Evolutionary conservation across 2,329 filamentous ascomycete genomes (phyloP).

Genomic region (Ophiostoma ips): DNA sequence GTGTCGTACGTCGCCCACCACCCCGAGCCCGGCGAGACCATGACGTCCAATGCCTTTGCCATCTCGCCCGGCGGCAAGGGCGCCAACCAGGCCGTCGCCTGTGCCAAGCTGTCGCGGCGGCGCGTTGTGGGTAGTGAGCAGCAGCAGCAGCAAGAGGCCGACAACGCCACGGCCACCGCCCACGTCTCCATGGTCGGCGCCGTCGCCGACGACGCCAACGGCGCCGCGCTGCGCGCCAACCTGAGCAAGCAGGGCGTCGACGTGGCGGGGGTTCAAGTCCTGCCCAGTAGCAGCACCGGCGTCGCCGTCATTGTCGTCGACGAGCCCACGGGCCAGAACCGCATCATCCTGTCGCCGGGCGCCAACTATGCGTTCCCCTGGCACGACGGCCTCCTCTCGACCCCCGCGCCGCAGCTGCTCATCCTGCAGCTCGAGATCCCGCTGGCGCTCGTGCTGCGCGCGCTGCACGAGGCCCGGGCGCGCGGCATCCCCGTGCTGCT

Average conservation of each 20-base stretch:
- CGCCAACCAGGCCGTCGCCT: conserved; percentile 87
- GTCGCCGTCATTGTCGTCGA: conserved; percentile 67
- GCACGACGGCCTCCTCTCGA: conserved; percentile 22
- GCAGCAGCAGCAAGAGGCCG: too few species aligned
- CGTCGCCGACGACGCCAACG: conserved; percentile 57
- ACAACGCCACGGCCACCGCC: conserved; percentile 22
- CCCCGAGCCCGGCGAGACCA: conserved; percentile 72
- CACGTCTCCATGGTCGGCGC: conserved; percentile 58
- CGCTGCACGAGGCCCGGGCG: conserved; percentile 28
- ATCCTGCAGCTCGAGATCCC: conserved; percentile 50
- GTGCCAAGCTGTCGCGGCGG: conserved; percentile 61
- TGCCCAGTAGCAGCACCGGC: conserved; percentile 44
- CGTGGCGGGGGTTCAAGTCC: conserved; percentile 34
- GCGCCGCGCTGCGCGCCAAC: conserved; percentile 41
- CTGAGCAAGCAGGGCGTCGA: conserved; percentile 50
- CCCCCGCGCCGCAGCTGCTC: conserved; percentile 35
- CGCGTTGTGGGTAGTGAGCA: too few species aligned
- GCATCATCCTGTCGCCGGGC: conserved; percentile 60
- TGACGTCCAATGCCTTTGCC: conserved; percentile 64
- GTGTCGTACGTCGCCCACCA: conserved; percentile 77
- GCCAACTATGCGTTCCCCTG: conserved; percentile 43
- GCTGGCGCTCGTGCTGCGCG: conserved; percentile 34
- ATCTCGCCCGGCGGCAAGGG: conserved; percentile 86
- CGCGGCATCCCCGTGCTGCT: conserved; percentile 42
- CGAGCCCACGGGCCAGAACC: conserved; percentile 56